Evolutionary conservation across 345 rosid genomes (phyloP).

Genomic region (Anastatica hierochuntica): DNA sequence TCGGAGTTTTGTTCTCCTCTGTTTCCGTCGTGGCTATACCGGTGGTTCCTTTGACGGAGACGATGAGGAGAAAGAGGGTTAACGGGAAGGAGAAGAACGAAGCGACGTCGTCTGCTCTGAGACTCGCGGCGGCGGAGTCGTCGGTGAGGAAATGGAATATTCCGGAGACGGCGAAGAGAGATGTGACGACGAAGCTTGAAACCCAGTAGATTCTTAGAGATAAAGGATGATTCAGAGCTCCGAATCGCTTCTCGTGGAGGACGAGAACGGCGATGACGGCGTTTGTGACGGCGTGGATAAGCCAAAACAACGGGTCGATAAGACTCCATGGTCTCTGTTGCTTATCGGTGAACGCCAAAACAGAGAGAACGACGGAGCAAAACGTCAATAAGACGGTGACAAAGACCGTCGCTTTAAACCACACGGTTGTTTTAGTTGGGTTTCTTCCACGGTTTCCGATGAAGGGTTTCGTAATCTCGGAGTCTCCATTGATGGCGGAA

Average conservation of each 20-base stretch:
- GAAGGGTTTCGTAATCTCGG: constrained; percentile 52
- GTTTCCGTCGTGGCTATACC: constrained; percentile 35
- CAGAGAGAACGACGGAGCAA: constrained; percentile 35
- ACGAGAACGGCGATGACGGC: constrained; percentile 43
- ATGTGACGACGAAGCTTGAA: constrained; percentile 34
- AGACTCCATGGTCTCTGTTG: constrained; percentile 36
- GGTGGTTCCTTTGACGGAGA: constrained; percentile 52
- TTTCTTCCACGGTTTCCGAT: constrained; percentile 25
- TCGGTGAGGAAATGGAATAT: constrained; percentile 33
- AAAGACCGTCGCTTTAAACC: constrained; percentile 51
- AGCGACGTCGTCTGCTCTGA: constrained; percentile 44
- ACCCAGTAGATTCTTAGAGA: constrained; percentile 69
- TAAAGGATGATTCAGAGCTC: constrained; percentile 44
- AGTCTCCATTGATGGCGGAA: not conserved
- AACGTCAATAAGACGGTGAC: constrained; percentile 35
- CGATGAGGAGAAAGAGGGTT: constrained; percentile 41
- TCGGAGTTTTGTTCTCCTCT: constrained; percentile 12
- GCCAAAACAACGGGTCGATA: constrained; percentile 47
- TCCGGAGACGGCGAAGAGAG: constrained; percentile 46
- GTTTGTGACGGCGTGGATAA: constrained; percentile 64
- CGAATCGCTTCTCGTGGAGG: constrained; percentile 66
- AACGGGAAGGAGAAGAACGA: constrained; percentile 43
- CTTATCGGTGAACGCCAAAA: constrained; percentile 35
- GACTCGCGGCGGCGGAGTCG: constrained; percentile 13
- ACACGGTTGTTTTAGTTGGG: constrained; percentile 25